Evolutionary conservation across 208 protist genomes (phyloP).

Genomic region (Acanthamoeba royreba): DNA sequence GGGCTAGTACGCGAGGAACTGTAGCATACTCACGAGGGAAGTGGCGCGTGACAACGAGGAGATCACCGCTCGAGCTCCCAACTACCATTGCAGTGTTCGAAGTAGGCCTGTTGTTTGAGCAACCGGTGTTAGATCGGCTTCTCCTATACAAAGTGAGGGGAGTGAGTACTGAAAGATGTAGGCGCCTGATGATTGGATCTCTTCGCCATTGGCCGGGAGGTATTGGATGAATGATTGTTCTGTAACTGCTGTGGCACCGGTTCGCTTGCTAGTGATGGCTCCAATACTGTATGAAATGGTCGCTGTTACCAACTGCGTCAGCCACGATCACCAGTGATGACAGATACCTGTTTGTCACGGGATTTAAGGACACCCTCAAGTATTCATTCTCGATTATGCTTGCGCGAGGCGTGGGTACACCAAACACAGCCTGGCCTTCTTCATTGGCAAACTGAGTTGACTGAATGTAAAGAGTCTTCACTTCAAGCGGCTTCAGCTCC

Average conservation of each 20-base stretch:
- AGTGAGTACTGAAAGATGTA: slow-evolving; percentile 22
- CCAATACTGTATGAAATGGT: neutral
- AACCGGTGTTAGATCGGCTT: no score
- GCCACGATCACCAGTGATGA: neutral
- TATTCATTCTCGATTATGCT: neutral
- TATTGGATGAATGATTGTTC: neutral
- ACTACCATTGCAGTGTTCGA: neutral
- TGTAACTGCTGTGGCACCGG: neutral
- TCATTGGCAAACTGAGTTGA: neutral
- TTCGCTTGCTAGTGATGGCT: neutral
- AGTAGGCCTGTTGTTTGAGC: neutral
- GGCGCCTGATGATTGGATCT: neutral
- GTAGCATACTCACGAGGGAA: neutral
- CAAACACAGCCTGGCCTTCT: neutral
- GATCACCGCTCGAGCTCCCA: neutral
- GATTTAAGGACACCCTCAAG: neutral
- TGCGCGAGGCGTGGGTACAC: neutral
- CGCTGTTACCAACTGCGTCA: no score
- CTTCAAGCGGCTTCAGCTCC: slow-evolving; percentile 18
- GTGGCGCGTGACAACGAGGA: neutral
- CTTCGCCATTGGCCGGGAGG: neutral
- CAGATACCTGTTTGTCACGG: neutral
- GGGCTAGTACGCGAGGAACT: neutral
- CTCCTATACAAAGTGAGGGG: no score
- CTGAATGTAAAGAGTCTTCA: neutral